Evolutionary conservation across 305 asterid genomes (phyloP).

Genomic region (Caryopteris hybrid): DNA sequence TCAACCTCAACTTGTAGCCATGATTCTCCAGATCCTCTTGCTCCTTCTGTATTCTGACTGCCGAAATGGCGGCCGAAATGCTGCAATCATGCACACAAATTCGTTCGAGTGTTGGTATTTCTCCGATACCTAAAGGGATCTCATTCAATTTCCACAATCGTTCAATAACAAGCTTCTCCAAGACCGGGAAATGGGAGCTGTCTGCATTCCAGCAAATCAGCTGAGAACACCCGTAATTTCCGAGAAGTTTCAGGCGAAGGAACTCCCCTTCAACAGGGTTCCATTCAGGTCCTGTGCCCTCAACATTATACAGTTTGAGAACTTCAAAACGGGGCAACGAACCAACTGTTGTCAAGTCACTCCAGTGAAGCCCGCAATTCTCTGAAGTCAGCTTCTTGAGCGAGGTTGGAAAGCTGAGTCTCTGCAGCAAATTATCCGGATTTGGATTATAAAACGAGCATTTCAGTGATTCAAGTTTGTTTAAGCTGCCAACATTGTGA

Average conservation of each 20-base stretch:
- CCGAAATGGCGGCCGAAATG: too few species aligned
- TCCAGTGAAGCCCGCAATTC: neutral
- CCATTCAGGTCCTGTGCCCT: neutral
- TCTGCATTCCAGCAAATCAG: neutral
- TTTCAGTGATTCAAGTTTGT: neutral
- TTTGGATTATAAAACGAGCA: neutral
- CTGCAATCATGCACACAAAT: too few species aligned
- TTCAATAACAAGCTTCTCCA: neutral
- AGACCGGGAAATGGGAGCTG: neutral
- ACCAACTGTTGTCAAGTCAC: neutral
- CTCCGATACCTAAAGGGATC: too few species aligned
- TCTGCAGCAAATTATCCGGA: neutral
- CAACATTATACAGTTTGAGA: neutral
- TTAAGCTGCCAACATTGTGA: neutral
- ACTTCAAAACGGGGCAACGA: neutral
- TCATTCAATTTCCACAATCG: neutral
- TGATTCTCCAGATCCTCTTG: too few species aligned
- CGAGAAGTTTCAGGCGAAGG: neutral
- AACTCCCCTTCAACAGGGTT: neutral
- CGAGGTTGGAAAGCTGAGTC: neutral
- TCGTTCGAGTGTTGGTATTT: too few species aligned
- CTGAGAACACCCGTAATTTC: neutral
- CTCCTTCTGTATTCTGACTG: too few species aligned
- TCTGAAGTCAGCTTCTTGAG: neutral
- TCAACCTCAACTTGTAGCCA: too few species aligned